Evolutionary conservation across 2,329 filamentous ascomycete species (phyloP).

Genomic region (Hyphodiscus sp.): DNA sequence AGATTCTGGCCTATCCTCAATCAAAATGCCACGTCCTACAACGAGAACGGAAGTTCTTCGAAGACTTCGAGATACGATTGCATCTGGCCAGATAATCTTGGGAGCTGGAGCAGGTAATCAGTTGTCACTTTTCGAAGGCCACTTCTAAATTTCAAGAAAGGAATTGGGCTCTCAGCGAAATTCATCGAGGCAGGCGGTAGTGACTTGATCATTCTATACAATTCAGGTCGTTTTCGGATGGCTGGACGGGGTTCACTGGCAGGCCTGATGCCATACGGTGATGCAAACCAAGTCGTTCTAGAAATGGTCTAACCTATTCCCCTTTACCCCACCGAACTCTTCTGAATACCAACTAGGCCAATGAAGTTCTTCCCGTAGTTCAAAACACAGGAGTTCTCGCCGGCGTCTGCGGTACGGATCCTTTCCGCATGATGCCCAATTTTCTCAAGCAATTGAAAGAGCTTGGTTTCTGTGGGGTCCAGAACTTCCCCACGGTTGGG

Average conservation of each 20-base stretch:
- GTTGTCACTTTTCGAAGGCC: background rate
- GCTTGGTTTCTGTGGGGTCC: slow-evolving; percentile 61
- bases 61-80: slow-evolving; percentile 47
- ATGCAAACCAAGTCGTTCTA: slow-evolving; percentile 63
- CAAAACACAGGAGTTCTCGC: slow-evolving; percentile 59
- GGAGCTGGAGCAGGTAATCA: slow-evolving; percentile 55
- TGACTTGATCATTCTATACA: slow-evolving; percentile 67
- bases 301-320: slow-evolving; percentile 43
- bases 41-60: slow-evolving; percentile 49
- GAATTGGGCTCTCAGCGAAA: slow-evolving; percentile 65
- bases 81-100: slow-evolving; percentile 51
- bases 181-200: slow-evolving; percentile 62
- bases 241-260: slow-evolving; percentile 63
- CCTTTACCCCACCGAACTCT: background rate
- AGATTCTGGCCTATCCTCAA: background rate
- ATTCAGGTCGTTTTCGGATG: slow-evolving; percentile 67
- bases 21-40: slow-evolving; percentile 49
- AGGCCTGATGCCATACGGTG: slow-evolving; percentile 64
- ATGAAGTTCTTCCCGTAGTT: slow-evolving; percentile 60
- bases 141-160: slow-evolving; percentile 28
- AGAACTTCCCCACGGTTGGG: slow-evolving; percentile 70
- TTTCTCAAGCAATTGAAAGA: slow-evolving; percentile 55
- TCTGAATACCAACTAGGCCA: slow-evolving; percentile 31
- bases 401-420: slow-evolving; percentile 65
- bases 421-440: slow-evolving; percentile 53